phyloP scores from a whole-genome alignment of 108 stramenopile genomes.

The Skeletonema costatum region DNA sequence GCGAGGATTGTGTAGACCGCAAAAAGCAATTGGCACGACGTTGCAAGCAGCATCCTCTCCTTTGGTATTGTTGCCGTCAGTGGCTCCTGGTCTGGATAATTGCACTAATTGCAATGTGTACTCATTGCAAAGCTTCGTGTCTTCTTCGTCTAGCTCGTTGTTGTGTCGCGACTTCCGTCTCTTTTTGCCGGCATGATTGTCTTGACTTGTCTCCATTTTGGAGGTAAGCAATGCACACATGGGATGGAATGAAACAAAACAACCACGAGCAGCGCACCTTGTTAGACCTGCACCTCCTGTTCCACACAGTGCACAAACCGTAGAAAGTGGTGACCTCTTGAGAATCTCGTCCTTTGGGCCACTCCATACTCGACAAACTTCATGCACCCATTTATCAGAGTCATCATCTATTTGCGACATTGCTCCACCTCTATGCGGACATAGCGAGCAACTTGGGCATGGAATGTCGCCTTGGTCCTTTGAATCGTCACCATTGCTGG shows the following conservation, averaged over 20 bases:
- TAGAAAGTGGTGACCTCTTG: conserved; percentile 20
- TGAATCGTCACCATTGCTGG: conserved; percentile 5
- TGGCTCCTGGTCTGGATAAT: conserved; percentile 17
- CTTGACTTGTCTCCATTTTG: conserved; percentile 12
- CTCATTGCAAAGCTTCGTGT: conserved; percentile 52
- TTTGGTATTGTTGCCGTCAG: neutral
- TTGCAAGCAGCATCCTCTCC: neutral
- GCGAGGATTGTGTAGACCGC: conserved; percentile 74
- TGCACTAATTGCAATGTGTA: conserved; percentile 56
- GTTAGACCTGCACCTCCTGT: conserved; percentile 45
- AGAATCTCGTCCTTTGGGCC: conserved; percentile 10
- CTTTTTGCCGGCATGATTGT: neutral
- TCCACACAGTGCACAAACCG: conserved; percentile 64
- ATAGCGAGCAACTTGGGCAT: conserved; percentile 51
- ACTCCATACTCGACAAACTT: conserved; percentile 74
- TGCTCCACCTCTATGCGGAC: conserved; percentile 69
- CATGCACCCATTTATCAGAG: conserved; percentile 58
- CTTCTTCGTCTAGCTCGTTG: conserved; percentile 29
- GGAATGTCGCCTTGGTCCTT: conserved; percentile 23
- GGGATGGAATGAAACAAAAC: conserved; percentile 73
- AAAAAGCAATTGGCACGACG: conserved; percentile 70
- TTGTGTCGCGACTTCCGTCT: conserved; percentile 30
- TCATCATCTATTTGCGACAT: conserved; percentile 49
- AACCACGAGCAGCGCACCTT: conserved; percentile 70
- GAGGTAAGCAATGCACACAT: conserved; percentile 76